Percentiles rank a stretch among this genome's conserved stretches.
Conservation (phyloP, 495 filamentous ascomycete genomes). For the Aspergillus avenaceus region DNA sequence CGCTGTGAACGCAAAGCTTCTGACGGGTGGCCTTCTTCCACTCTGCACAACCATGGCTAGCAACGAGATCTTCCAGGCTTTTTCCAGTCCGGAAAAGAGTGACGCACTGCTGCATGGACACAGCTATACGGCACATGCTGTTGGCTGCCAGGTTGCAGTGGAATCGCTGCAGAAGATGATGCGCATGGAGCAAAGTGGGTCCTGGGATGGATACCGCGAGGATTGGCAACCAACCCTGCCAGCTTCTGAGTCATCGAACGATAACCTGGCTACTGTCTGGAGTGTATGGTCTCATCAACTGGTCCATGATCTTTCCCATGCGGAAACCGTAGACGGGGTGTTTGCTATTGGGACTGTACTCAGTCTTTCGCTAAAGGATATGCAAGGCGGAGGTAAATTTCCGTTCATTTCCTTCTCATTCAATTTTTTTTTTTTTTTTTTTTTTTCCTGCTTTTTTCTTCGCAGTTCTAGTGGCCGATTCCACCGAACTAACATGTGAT, state of each 20-base stretch:
- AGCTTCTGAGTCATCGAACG: constrained; percentile 1
- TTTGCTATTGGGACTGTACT: constrained; percentile 70
- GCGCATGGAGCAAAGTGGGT: constrained; percentile 46
- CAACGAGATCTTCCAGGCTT: constrained; percentile 66
- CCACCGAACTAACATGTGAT: constrained; percentile 15
- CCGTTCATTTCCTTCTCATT: neutral
- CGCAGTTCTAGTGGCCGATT: no score
- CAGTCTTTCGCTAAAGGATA: constrained; percentile 55
- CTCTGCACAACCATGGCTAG: constrained; percentile 67
- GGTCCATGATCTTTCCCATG: constrained; percentile 50
- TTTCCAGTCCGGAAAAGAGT: constrained; percentile 60
- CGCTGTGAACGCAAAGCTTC: constrained; percentile 70
- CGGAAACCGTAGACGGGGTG: constrained; percentile 52
- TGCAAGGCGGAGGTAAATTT: constrained; percentile 43
- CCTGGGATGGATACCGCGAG: constrained; percentile 45
- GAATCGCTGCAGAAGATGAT: constrained; percentile 53
- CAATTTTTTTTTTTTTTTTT: neutral
- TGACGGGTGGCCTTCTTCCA: constrained; percentile 74
- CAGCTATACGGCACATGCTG: constrained; percentile 75
- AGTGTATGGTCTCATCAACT: constrained; percentile 62
- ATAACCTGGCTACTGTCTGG: constrained; percentile 48
- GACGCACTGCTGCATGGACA: constrained; percentile 76
- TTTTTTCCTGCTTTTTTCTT: no score
- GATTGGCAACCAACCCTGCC: constrained; percentile 29
- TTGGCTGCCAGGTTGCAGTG: constrained; percentile 69